Conservation (phyloP, 116 monocot species). For the Papilionanthe hybrid region DNA sequence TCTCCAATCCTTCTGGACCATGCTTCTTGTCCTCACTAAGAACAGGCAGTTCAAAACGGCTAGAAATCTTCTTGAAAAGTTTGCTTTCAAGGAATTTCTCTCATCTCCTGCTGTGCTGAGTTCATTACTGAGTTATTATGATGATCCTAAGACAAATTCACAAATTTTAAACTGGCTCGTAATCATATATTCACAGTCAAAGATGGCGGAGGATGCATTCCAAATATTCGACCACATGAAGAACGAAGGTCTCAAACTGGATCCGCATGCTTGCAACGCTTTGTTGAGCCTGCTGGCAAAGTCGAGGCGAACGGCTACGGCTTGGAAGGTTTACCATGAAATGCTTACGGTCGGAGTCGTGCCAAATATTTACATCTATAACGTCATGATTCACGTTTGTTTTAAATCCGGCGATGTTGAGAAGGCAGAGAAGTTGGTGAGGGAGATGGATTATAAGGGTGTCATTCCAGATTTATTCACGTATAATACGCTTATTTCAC, state of each 20-base stretch:
- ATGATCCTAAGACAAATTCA: conserved; percentile 18
- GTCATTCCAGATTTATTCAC: conserved; percentile 47
- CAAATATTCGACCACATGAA: conserved; percentile 59
- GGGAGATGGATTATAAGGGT: conserved; percentile 55
- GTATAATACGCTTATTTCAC: conserved; percentile 72
- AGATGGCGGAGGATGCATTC: conserved; percentile 43
- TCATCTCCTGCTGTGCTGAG: conserved; percentile 50
- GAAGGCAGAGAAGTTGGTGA: conserved; percentile 45
- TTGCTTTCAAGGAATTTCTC: conserved; percentile 43
- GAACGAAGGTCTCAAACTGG: conserved; percentile 28
- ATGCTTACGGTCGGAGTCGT: conserved; percentile 35
- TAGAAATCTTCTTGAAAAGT: conserved; percentile 36
- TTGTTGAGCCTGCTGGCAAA: conserved; percentile 57
- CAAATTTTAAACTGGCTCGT: conserved; percentile 75
- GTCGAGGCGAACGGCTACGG: conserved; percentile 53
- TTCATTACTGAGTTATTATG: conserved; percentile 27
- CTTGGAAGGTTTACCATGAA: conserved; percentile 72
- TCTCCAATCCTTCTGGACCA: conserved; percentile 57
- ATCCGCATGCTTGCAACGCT: conserved; percentile 56
- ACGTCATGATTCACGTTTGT: conserved; percentile 86
- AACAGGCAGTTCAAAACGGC: conserved; percentile 39
- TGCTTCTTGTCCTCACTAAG: conserved; percentile 58
- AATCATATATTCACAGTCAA: conserved; percentile 36
- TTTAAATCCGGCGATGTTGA: conserved; percentile 47
- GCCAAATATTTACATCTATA: conserved; percentile 57